Evolutionary conservation across 345 rosid genomes (phyloP), one percentile per base, ranked within the genome.

Genomic region (Hirschfeldia incana): DNA sequence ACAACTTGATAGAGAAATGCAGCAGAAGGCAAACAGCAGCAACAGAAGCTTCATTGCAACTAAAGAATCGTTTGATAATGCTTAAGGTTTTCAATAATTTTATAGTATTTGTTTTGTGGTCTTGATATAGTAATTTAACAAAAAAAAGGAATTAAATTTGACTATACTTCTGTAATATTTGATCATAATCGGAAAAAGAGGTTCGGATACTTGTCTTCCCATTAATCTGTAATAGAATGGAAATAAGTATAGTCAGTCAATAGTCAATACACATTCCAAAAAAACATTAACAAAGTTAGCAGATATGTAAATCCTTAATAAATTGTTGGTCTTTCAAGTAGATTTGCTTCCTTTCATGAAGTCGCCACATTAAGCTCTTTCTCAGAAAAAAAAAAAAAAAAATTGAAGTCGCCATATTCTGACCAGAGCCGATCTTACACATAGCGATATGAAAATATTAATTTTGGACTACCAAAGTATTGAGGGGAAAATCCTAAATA

Each of bases 1-100:
- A 65, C 17, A 78, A 78, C 81, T 78, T 72, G 71, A 70, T 70
- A 64, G 67, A 64, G 65, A 77, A 53, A 77, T 57, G 44, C 15
- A 6, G 59, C 27, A 70, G n/a, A 77, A 49, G 12, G 76, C 70
- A 64, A 77, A 15, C 79, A 76, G 12, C 1, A 77, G 71, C 32
- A 77, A 39, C 1, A 70, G 33, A 77, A 51, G 59, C 76, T 70
- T 77, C 76, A 77, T 70, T 65, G 46, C 4, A 65, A 65, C 3
- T 27, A 8, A 36, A 51, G 10, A 51, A 53, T 16, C 3, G 67
- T 15, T 17, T 17, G 75, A 63, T 60, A 32, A 60, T 44, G 70
- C 49, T 65, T 8, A 10, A 42, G 64, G 10, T 8, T 28, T 65
- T 57, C 12, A 21, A 42, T 46, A 8, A 44, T 32, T 33, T 65